Percentiles rank a stretch among this genome's conserved stretches.
phyloP scores from a whole-genome alignment of 495 filamentous ascomycete genomes.

The Aeminium ludgeri region DNA sequence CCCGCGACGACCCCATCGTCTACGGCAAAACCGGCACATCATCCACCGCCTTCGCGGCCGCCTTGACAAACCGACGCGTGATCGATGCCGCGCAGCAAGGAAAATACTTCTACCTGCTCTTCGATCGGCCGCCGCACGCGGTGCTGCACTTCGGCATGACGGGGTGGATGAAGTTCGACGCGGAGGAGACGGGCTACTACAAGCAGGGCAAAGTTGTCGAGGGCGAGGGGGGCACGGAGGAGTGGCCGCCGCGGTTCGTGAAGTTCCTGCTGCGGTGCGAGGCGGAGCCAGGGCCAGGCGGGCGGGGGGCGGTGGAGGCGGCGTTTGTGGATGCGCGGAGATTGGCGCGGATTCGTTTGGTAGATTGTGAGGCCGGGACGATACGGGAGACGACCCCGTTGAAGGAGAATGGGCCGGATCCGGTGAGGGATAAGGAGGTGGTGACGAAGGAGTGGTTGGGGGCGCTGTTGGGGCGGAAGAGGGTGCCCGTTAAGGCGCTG shows the following conservation, averaged over 20 bases:
- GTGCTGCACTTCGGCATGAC: constrained; percentile 89
- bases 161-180: constrained; percentile 77
- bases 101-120: constrained; percentile 83
- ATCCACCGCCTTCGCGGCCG: constrained; percentile 49
- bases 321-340: constrained; percentile 74
- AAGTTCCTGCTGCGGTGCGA: constrained; percentile 66
- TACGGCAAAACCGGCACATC: constrained; percentile 79
- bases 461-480: constrained; percentile 51
- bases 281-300: constrained; percentile 27
- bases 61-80: constrained; percentile 61
- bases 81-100: constrained; percentile 64
- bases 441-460: constrained; percentile 49
- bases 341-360: constrained; percentile 58
- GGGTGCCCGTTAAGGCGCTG: constrained; percentile 71
- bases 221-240: constrained; percentile 15
- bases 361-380: constrained; percentile 57
- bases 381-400: constrained; percentile 67
- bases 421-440: constrained; percentile 60
- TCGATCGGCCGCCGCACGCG: constrained; percentile 61
- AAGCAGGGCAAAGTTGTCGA: constrained; percentile 44
- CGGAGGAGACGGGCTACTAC: constrained; percentile 62
- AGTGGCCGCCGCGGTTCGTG: constrained; percentile 82
- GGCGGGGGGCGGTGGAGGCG: constrained; percentile 23
- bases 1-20: constrained; percentile 61
- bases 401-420: constrained; percentile 84